Evolutionary conservation across 805 yeast genomes (phyloP).

Genomic region (Brettanomyces bruxellensis): DNA sequence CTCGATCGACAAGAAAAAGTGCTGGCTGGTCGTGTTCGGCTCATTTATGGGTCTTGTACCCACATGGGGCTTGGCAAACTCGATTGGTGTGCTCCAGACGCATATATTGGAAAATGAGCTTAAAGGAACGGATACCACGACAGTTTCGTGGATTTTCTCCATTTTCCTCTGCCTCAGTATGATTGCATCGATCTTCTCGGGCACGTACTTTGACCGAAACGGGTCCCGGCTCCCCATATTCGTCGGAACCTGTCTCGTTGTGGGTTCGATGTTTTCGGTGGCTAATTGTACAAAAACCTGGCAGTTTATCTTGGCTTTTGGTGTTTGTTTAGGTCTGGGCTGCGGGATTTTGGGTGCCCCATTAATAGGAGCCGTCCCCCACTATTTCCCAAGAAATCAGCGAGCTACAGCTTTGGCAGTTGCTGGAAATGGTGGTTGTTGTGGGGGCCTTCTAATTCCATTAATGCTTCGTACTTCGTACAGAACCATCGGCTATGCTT

Average conservation of each 20-base stretch:
- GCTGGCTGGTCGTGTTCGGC: slow-evolving; percentile 32
- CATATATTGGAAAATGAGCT: slow-evolving; percentile 53
- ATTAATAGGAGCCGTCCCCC: slow-evolving; percentile 49
- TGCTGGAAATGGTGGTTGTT: slow-evolving; percentile 42
- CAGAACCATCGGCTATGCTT: slow-evolving; percentile 37
- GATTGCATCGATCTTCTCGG: slow-evolving; percentile 23
- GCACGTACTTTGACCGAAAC: slow-evolving; percentile 50
- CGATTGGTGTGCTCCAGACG: slow-evolving; percentile 54
- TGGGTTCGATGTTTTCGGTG: slow-evolving; percentile 40
- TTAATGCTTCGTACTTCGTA: slow-evolving; percentile 40
- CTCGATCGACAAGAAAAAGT: slow-evolving; percentile 33
- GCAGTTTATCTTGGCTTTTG: slow-evolving; percentile 56
- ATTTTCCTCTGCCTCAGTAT: slow-evolving; percentile 40
- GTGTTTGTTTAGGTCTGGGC: slow-evolving; percentile 47
- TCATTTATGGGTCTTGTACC: slow-evolving; percentile 32
- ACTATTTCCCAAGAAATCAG: slow-evolving; percentile 46
- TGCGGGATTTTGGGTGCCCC: slow-evolving; percentile 54
- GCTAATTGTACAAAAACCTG: slow-evolving; percentile 43
- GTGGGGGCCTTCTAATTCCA: slow-evolving; percentile 45
- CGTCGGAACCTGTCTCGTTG: slow-evolving; percentile 24
- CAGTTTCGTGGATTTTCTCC: slow-evolving; percentile 60
- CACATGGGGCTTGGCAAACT: slow-evolving; percentile 44
- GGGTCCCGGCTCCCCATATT: slow-evolving; percentile 41
- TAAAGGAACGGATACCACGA: slow-evolving; percentile 31
- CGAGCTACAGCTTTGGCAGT: slow-evolving; percentile 46